Evolutionary conservation across 441 rosid genomes (phyloP).

Genomic region (Euphorbia schlechtendalii): DNA sequence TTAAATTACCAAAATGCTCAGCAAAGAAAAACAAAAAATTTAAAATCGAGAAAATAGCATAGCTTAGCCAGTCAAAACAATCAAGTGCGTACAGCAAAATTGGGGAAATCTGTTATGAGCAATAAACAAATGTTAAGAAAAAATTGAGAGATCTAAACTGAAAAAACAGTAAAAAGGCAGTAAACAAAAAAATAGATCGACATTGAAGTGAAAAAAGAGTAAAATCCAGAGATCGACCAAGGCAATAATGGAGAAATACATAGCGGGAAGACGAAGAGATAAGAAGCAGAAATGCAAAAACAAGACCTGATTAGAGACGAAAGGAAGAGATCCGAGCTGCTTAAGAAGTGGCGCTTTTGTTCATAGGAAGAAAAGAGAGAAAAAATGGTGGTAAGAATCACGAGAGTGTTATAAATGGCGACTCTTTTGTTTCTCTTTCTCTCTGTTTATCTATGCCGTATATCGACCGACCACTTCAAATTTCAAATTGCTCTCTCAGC

Average conservation of each 20-base stretch:
- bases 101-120: neutral
- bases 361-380: neutral
- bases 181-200: neutral
- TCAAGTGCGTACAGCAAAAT: neutral
- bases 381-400: conserved; percentile 8
- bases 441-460: too few relatives aligned
- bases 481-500: neutral
- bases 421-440: neutral
- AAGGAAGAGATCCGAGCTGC: conserved; percentile 8
- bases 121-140: neutral
- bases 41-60: too few relatives aligned
- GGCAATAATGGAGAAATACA: neutral
- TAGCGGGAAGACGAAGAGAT: neutral
- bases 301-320: neutral
- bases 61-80: too few relatives aligned
- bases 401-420: conserved; percentile 18
- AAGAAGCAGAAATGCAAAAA: neutral
- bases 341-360: neutral
- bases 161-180: neutral
- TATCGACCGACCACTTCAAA: conserved; percentile 15
- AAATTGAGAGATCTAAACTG: conserved; percentile 6
- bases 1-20: too few relatives aligned
- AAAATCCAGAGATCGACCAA: neutral
- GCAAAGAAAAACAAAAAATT: too few relatives aligned
- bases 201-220: neutral